A percentile compares a stretch with the other conserved stretches of the same genome.
Evolutionary conservation across 75 land plant genomes (phyloP).

Genomic region (Larix kaempferi): DNA sequence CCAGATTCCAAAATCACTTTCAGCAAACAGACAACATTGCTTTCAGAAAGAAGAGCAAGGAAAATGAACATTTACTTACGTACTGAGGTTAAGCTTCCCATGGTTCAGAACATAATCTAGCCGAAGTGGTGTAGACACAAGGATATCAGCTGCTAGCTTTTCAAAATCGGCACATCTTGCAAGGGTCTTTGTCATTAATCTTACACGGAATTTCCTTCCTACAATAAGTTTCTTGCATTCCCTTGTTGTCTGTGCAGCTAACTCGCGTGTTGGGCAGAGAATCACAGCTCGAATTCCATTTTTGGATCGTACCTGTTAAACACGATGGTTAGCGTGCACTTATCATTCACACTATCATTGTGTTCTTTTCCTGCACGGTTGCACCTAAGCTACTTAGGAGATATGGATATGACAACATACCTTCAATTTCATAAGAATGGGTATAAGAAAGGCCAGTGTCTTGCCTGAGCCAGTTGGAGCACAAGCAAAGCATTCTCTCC

Average conservation of each 20-base stretch:
- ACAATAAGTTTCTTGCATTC: constrained; percentile 76
- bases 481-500: constrained; percentile 96
- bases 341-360: background rate
- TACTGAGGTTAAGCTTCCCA: constrained; percentile 74
- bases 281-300: constrained; percentile 83
- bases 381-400: background rate
- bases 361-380: background rate
- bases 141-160: constrained; percentile 80
- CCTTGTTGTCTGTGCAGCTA: constrained; percentile 86
- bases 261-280: constrained; percentile 88
- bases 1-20: background rate
- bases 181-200: constrained; percentile 74
- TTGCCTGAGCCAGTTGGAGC: constrained; percentile 99
- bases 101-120: constrained; percentile 59
- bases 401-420: constrained; percentile 21
- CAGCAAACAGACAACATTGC: background rate
- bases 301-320: constrained; percentile 45
- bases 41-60: background rate
- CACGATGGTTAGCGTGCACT: background rate
- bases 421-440: constrained; percentile 86
- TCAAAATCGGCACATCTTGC: constrained; percentile 63
- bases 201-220: constrained; percentile 72
- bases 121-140: constrained; percentile 90
- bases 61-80: constrained; percentile 25
- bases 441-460: constrained; percentile 88